Base-by-base conservation (phyloP, 2,329 filamentous ascomycete genomes). In the Fusarium newnesense region DNA sequence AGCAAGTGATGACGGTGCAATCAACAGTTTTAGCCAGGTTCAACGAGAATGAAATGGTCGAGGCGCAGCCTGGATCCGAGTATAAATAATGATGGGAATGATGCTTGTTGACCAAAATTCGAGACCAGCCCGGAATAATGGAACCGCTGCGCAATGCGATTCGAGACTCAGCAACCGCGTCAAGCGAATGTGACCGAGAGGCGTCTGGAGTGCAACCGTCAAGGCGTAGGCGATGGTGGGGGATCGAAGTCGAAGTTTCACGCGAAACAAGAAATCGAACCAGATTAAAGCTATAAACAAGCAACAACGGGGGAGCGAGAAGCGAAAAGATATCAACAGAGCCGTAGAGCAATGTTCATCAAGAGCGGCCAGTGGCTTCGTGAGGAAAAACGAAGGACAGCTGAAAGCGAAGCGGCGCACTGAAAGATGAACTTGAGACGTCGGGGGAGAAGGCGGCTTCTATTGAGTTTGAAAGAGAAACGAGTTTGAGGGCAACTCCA, bases 41-140 rank as follows among this genome's bases (percentile, higher is more conserved):
- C 49, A 49, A 50, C 65, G 47, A 59, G 62, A 72, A 69, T 49
- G 53, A 63, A 63, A 69, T 62, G 72, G 67, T 77, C 72, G 74
- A 81, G 81, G 81, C 81, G 69, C 81, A 80, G 81, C 81, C 81
- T 75, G 70, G 74, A 71, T 75, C 75, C 67, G 61, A 77, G 42
- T 52, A 54, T 52, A 60, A 74, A 75, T 60, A 72, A 74, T 69
- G 72, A 65, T 75, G 73, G 74, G 68, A 67, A 76, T 70, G 75
- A 74, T 75, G 72, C 69, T 67, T 73, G 60, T 77, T 74, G 72
- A 75, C 76, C 72, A 79, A 76, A 75, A 77, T 79, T 83, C 84
- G 85, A 87, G 85, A 84, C 85, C 85, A 87, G 85, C 85, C 85
- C 82, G 79, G 76, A 80, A 81, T 76, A 71, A 78, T 75, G 75